Evolutionary conservation across 768 basidiomycete genomes (phyloP).

Genomic region (Pulveroboletus sp.): DNA sequence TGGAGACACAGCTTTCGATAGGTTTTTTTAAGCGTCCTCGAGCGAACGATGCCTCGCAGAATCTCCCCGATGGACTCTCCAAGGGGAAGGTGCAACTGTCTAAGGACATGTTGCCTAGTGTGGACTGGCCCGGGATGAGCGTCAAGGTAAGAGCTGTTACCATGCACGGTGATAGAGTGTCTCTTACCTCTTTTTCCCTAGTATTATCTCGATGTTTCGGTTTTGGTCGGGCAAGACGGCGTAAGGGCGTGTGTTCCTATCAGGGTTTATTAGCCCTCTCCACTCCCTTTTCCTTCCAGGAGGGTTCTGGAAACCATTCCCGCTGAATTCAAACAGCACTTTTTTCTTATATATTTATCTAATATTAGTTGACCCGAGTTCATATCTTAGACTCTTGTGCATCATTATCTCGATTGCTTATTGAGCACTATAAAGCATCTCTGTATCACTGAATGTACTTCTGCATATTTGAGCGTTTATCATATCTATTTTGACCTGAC

Average conservation of each 20-base stretch:
- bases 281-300: not conserved
- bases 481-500: no score
- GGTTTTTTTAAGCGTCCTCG: slow-evolving; percentile 69
- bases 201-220: slow-evolving; percentile 73
- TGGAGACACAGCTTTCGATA: slow-evolving; percentile 44
- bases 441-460: slow-evolving; percentile 5
- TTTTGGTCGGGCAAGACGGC: slow-evolving; percentile 59
- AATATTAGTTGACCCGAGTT: no score
- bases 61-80: slow-evolving; percentile 64
- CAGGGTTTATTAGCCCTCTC: slow-evolving; percentile 39
- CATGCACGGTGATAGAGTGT: slow-evolving; percentile 5
- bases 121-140: slow-evolving; percentile 62
- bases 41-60: slow-evolving; percentile 41
- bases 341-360: no score
- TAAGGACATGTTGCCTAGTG: slow-evolving; percentile 56
- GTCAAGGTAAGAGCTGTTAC: slow-evolving; percentile 49
- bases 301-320: not conserved
- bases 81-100: slow-evolving; percentile 53
- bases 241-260: slow-evolving; percentile 60
- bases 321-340: not conserved
- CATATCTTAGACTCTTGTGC: no score
- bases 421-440: slow-evolving; percentile 5
- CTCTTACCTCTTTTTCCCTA: slow-evolving; percentile 24
- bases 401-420: not conserved
- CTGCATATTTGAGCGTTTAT: no score